phyloP scores from a whole-genome alignment of 805 yeast genomes.

The Yueomyces sinensis region DNA sequence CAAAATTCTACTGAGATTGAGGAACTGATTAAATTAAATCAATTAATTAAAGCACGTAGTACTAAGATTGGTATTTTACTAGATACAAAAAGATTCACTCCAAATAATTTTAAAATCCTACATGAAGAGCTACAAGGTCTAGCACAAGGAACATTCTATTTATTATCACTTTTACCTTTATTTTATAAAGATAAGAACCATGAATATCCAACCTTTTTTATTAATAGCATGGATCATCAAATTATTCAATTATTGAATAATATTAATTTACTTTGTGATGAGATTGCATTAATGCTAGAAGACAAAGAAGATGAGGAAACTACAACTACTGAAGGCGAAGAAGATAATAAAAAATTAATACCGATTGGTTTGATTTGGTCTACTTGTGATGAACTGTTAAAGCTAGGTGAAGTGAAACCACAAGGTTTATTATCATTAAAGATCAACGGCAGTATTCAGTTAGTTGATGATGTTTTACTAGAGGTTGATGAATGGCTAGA shows the following conservation, averaged over 20 bases:
- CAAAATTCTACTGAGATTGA: slow-evolving; percentile 16
- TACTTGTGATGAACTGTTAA: slow-evolving; percentile 37
- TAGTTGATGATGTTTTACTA: slow-evolving; percentile 49
- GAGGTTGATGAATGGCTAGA: slow-evolving; percentile 62
- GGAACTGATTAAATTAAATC: slow-evolving; percentile 47
- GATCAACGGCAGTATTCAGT: slow-evolving; percentile 22
- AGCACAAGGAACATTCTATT: slow-evolving; percentile 15
- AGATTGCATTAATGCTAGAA: slow-evolving; percentile 4
- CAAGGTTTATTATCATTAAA: slow-evolving; percentile 37
- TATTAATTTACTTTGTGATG: slow-evolving; percentile 10
- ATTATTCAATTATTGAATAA: slow-evolving; percentile 14
- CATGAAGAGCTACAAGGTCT: slow-evolving; percentile 19
- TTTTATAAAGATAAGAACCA: slow-evolving; percentile 13
- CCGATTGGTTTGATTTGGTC: slow-evolving; percentile 63
- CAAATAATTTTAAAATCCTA: slow-evolving; percentile 11
- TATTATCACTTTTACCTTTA: slow-evolving; percentile 17
- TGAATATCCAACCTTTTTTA: slow-evolving; percentile 12
- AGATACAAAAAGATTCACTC: slow-evolving; percentile 12
- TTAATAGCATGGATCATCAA: slow-evolving; percentile 9
- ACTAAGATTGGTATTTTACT: slow-evolving; percentile 42
- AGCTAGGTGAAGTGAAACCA: slow-evolving; percentile 35
- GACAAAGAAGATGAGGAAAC: slow-evolving; percentile 4
- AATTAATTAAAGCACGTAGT: slow-evolving; percentile 56
- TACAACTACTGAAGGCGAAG: slow-evolving; percentile 10
- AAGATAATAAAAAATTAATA: slow-evolving; percentile 33